Base-by-base conservation (phyloP, 148 eudicot genomes). In the Polygonum maritimum region DNA sequence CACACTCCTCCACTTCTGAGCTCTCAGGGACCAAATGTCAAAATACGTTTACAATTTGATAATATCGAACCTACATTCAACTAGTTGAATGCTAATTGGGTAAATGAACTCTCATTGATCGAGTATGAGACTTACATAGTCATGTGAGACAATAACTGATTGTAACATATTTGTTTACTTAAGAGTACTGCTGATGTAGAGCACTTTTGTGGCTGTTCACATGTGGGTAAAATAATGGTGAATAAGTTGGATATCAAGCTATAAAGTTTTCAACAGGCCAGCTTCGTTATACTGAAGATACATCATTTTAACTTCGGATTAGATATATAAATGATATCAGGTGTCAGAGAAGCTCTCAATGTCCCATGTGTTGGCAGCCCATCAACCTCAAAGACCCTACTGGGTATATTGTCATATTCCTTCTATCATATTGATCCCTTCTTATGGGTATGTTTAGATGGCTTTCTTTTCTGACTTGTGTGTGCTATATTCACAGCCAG, bases 341-440 rank as follows among this genome's bases (percentile, higher is more conserved):
- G 98, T 94, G 98, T 80, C 97, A 94, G 80, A 90, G 98, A 85
- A 94, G 98, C 82, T 89, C 98, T 62, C 93, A 94, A 78, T 94
- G 98, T 77, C 98, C 98, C 15, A 94, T 94, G 98, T 94, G 98
- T 76, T 94, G 97, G 97, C 98, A 92, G 79, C 81, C 96, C 60
- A 87, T 94, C 85, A 89, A 88, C 82, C 69, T 94, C 85, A 94
- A 94, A 83, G 98, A 94, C 76, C 86, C 97, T 70, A 82, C 86
- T 82, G 86, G 98, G 93, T 89, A 73, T 40, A 71, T 49, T 21
- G 14, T 38, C 44, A 38, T 36, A 67, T 67, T 67, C 44, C 15
- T 35, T 67, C 21, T 36, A 67, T 67, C 41, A 16, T 67, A 67
- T 16, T 67, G 10, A 44, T 15, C 21, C 6, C 45, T 67, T 67